Conservation (phyloP, 106 monocot species). For the Triglochin maritima region DNA sequence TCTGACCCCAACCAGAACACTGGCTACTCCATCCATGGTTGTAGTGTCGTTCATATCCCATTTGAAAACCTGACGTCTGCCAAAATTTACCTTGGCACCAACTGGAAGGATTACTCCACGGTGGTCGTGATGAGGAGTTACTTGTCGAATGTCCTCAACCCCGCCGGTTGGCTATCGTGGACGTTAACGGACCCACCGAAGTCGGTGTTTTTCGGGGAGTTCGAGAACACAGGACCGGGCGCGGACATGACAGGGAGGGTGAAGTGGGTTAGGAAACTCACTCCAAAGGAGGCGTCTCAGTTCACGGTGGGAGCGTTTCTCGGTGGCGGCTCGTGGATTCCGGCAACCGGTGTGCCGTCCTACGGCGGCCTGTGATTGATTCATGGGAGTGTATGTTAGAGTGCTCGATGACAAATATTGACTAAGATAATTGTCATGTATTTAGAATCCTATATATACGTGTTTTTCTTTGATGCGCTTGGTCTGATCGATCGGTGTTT, state of each 20-base stretch:
- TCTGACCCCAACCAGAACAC: constrained; percentile 8
- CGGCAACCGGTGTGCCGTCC: background rate
- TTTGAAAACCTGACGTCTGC: background rate
- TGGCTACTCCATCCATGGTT: constrained; percentile 1
- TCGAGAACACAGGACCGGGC: constrained; percentile 4
- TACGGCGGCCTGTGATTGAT: background rate
- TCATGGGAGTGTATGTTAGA: too few species aligned
- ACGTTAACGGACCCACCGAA: background rate
- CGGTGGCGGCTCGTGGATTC: constrained; percentile 1
- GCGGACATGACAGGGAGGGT: background rate
- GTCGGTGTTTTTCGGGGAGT: constrained; percentile 4
- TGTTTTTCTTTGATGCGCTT: too few species aligned
- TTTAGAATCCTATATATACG: too few species aligned
- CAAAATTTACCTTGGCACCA: constrained; percentile 6
- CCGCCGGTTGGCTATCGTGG: constrained; percentile 7
- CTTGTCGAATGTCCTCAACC: background rate
- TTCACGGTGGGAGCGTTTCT: constrained; percentile 4
- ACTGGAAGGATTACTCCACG: constrained; percentile 13
- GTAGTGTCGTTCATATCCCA: background rate
- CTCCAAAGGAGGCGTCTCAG: background rate
- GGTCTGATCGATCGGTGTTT: too few species aligned
- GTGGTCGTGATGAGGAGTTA: background rate
- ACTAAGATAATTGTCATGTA: too few species aligned
- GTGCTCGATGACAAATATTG: too few species aligned
- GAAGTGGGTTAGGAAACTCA: background rate